Base-by-base conservation (phyloP, 768 basidiomycete species). In the Boletus rubropictus region DNA sequence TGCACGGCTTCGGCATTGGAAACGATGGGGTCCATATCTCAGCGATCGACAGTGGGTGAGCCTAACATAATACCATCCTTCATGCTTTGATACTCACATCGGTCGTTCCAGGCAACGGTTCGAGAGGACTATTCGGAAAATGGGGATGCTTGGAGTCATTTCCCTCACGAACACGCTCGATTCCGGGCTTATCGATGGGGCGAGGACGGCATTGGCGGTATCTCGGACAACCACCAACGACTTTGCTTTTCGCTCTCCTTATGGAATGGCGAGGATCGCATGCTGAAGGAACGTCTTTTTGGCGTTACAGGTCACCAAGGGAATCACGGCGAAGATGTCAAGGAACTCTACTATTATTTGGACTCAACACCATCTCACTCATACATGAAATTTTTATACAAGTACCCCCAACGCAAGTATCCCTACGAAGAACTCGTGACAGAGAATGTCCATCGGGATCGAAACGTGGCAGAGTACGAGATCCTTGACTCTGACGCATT, bases 351-450 rank as follows among this genome's bases (percentile, higher is more conserved):
- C 68, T 99, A 95, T 65, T 99, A 99, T 67, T 80, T 99, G 51
- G 96, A 98, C 66, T 95, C 91, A 31, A 97, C 96, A 1, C 96
- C 96, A 31, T 97, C 96, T 2, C 96, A 99, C 61, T 96, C 94
- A 6, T 99, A 98, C 77, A 98, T 99, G 96, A 99, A 99, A 67
- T 97, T 90, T 69, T 72, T 97, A 47, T 99, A 99, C 80, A 99
- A 99, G 66, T 99, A 99, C 58, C 94, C 96, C 11, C 96, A 99
- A 65, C 75, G 82, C 57, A 73, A 77, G 28, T 99, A 79, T 67
- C 96, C 96, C 1, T 99, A 99, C 67, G 94, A 98, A 60, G 81
- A 95, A 51, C 81, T 99, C 44, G 86, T 96, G 11, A 69, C 74
- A 38, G 93, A 99, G 71, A 94, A 85, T 62, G 72, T 80, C 59